These are phyloP conservation scores for Teratosphaeria epicoccoides DNA, from an alignment of 2,329 filamentous ascomycete species.

Conservation along the genomic window DNA sequence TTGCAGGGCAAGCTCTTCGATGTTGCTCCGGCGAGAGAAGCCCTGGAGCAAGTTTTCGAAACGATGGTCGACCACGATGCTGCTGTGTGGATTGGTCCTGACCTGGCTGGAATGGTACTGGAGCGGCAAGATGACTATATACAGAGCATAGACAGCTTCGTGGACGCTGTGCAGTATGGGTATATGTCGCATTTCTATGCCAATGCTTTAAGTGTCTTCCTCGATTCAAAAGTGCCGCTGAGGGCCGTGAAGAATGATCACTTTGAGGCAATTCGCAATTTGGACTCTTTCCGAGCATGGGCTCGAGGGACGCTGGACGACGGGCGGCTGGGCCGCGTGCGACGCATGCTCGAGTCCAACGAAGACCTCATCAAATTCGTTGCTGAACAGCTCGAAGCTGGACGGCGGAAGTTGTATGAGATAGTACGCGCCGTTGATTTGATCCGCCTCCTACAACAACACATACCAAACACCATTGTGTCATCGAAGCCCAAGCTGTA, in stretches of 20 bases:
- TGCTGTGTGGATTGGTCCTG: conserved; percentile 52
- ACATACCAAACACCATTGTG: conserved; percentile 27
- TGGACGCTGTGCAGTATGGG: conserved; percentile 54
- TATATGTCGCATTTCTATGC: conserved; percentile 83
- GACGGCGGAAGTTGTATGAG: conserved; percentile 26
- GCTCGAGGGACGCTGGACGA: conserved; percentile 19
- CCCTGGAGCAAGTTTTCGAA: conserved; percentile 63
- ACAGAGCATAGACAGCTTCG: conserved; percentile 62
- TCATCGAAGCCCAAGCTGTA: conserved; percentile 43
- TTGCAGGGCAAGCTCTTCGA: conserved; percentile 66
- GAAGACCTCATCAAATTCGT: conserved; percentile 41
- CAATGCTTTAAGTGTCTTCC: conserved; percentile 59
- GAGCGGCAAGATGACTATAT: conserved; percentile 68
- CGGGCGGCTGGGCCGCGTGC: conserved; percentile 27
- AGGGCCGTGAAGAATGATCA: conserved; percentile 47
- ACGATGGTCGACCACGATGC: conserved; percentile 50
- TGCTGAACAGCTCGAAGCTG: conserved; percentile 23
- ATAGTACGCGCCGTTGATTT: conserved; percentile 24
- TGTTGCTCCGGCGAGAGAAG: conserved; percentile 59
- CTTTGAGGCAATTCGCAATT: conserved; percentile 54
- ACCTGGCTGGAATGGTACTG: conserved; percentile 52
- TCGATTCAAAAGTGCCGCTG: conserved; percentile 29
- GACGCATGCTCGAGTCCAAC: conserved; percentile 51
- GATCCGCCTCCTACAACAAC: conserved; percentile 28
- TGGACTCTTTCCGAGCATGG: conserved; percentile 54